Evolutionary conservation across 495 filamentous ascomycete genomes (phyloP).

Genomic region (Daldinia caldariorum): DNA sequence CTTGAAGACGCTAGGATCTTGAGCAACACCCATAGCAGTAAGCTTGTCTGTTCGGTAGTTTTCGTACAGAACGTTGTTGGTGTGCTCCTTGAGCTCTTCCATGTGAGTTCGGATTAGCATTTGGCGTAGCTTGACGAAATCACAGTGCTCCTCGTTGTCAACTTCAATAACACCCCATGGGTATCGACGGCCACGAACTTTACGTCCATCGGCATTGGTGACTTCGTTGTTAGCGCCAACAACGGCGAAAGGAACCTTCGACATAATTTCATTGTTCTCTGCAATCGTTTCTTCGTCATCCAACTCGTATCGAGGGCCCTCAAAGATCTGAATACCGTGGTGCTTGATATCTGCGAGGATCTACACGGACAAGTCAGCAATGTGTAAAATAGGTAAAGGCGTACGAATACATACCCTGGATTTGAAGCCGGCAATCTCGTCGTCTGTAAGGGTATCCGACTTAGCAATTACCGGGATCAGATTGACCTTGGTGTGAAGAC

Average conservation of each 20-base stretch:
- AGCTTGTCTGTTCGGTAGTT: slow-evolving; percentile 99
- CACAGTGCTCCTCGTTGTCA: slow-evolving; percentile 99
- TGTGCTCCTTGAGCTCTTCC: slow-evolving; percentile 99
- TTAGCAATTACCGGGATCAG: slow-evolving; percentile 99
- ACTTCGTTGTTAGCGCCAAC: slow-evolving; percentile 97
- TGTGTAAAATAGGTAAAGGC: slow-evolving; percentile 19
- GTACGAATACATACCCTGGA: slow-evolving; percentile 73
- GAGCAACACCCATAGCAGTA: slow-evolving; percentile 95
- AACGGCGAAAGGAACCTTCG: slow-evolving; percentile 98
- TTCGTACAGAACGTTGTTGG: slow-evolving; percentile 98
- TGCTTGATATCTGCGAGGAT: slow-evolving; percentile 97
- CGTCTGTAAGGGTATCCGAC: slow-evolving; percentile 96
- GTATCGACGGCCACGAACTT: slow-evolving; percentile 94
- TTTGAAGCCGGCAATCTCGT: slow-evolving; percentile 95
- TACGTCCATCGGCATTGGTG: slow-evolving; percentile 87
- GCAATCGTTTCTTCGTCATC: slow-evolving; percentile 99
- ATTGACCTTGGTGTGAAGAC: slow-evolving; percentile 99
- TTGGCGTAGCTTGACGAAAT: slow-evolving; percentile 99
- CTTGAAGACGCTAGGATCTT: slow-evolving; percentile 99
- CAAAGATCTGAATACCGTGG: slow-evolving; percentile 98
- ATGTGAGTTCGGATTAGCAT: slow-evolving; percentile 99
- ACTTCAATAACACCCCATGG: slow-evolving; percentile 99
- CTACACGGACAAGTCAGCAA: slow-evolving; percentile 55
- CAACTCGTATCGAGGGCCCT: slow-evolving; percentile 96
- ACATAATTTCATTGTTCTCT: slow-evolving; percentile 99